Evolutionary conservation across 2,329 filamentous ascomycete genomes (phyloP).

Genomic region (Aspergillus sp.): DNA sequence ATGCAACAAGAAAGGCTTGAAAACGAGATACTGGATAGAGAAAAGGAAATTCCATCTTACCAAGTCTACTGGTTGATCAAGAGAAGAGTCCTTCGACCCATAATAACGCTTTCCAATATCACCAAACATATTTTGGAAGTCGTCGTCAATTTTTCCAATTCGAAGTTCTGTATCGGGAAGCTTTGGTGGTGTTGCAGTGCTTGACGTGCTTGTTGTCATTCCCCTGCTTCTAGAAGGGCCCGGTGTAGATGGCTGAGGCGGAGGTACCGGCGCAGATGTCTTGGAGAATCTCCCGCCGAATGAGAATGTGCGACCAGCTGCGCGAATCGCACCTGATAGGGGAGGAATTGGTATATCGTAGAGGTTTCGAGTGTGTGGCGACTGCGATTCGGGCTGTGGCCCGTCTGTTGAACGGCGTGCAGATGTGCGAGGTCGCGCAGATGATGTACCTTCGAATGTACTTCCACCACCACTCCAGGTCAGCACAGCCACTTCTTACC

Average conservation of each 20-base stretch:
- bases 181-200: slow-evolving; percentile 55
- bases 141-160: slow-evolving; percentile 44
- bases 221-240: slow-evolving; percentile 46
- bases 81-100: slow-evolving; percentile 28
- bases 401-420: slow-evolving; percentile 59
- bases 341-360: slow-evolving; percentile 48
- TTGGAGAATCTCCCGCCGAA: slow-evolving; percentile 51
- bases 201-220: slow-evolving; percentile 55
- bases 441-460: slow-evolving; percentile 50
- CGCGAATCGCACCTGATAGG: slow-evolving; percentile 45
- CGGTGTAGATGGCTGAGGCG: slow-evolving; percentile 27
- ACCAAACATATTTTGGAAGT: slow-evolving; percentile 57
- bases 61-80: slow-evolving; percentile 21
- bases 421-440: slow-evolving; percentile 56
- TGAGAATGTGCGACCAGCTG: slow-evolving; percentile 56
- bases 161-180: slow-evolving; percentile 49
- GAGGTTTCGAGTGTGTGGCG: slow-evolving; percentile 40
- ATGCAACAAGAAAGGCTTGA: not conserved
- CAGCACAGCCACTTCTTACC: slow-evolving; percentile 18
- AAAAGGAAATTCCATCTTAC: slow-evolving; percentile 23
- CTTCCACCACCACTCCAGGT: slow-evolving; percentile 46
- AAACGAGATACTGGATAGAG: not conserved
- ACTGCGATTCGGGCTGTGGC: slow-evolving; percentile 41
- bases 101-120: slow-evolving; percentile 42
- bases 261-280: slow-evolving; percentile 26